phyloP scores from a whole-genome alignment of 345 rosid species.

The Eutrema yunnanense region DNA sequence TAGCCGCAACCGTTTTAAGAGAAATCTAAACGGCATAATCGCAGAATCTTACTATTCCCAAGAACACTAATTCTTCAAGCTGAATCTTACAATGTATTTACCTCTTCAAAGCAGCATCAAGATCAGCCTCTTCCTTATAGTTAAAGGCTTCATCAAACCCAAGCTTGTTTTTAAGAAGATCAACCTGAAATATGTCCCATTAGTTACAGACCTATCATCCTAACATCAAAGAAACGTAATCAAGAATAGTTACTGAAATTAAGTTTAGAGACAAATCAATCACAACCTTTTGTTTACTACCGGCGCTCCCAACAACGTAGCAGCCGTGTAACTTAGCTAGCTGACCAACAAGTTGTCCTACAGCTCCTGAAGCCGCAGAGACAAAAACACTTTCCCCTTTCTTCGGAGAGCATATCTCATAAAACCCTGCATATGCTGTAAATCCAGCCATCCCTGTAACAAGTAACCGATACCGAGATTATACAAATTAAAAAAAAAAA shows the following conservation, averaged over 20 bases:
- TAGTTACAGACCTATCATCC: too few relatives aligned
- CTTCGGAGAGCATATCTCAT: conserved; percentile 57
- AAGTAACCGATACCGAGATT: not conserved
- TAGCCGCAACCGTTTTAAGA: not conserved
- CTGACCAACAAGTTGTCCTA: conserved; percentile 79
- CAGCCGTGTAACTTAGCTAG: conserved; percentile 71
- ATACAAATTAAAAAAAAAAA: not conserved
- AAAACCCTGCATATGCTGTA: conserved; percentile 67
- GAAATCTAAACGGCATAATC: not conserved
- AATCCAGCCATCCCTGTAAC: conserved; percentile 67
- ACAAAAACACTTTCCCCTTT: conserved; percentile 56
- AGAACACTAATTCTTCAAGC: not conserved
- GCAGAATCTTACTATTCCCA: too few relatives aligned
- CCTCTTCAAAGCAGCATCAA: conserved; percentile 61
- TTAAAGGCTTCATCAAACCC: conserved; percentile 79
- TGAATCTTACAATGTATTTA: conserved; percentile 10
- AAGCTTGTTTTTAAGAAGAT: conserved; percentile 47
- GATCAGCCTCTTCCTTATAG: conserved; percentile 56
- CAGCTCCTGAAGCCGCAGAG: conserved; percentile 75
- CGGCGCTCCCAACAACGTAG: conserved; percentile 68
- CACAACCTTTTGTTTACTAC: conserved; percentile 46
- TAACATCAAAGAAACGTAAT: not conserved
- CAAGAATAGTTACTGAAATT: not conserved
- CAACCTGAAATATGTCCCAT: conserved; percentile 38
- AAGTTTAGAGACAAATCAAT: not conserved